Evolutionary conservation across 768 basidiomycete species (phyloP), one percentile per base, ranked within the genome.

Genomic region (Pleurotus salmoneostramineus): DNA sequence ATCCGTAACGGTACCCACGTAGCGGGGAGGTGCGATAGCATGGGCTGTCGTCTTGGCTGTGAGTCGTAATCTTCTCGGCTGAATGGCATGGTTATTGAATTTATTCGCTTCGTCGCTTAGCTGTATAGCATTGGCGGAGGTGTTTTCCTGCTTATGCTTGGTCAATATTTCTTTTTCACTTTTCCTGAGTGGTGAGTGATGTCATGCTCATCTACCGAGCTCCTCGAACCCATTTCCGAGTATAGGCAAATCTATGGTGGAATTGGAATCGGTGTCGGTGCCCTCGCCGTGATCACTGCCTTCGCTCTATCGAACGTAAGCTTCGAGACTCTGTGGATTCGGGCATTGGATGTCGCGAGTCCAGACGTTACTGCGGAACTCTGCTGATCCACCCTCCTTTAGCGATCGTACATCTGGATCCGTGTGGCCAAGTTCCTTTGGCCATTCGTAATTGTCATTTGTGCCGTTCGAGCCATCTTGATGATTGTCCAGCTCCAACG

Each of bases 401-500:
- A 89, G 87, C 78, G 82, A 73, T 89, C 88, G 57, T 86, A 85
- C 71, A 79, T 82, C 63, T 89, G 84, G 82, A 79, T 79, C 56
- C 77, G 85, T 61, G 84, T 80, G 3, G 76, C 77, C 70, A 82
- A 82, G 64, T 84, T 86, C 73, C 62, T 86, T 36, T 90, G 87
- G 88, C 86, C 87, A 2, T 84, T 89, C 69, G 58, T 88, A 58
- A 84, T 90, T 65, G 75, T 88, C 69, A 79, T 85, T 59, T 77
- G 74, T 65, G 82, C 81, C 31, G 67, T 89, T 57, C 82, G 88
- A 58, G 85, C 83, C 43, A 84, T 86, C 66, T 66, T 88, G 60
- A 89, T 89, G 83, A 85, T 89, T 68, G 83, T 87, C 67, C 74
- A 88, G 71, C 80, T 90, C 59, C 77, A 87, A 66, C 80, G 86